Base-by-base conservation (phyloP, 768 basidiomycete genomes). In the Lentinus tigrinus region DNA sequence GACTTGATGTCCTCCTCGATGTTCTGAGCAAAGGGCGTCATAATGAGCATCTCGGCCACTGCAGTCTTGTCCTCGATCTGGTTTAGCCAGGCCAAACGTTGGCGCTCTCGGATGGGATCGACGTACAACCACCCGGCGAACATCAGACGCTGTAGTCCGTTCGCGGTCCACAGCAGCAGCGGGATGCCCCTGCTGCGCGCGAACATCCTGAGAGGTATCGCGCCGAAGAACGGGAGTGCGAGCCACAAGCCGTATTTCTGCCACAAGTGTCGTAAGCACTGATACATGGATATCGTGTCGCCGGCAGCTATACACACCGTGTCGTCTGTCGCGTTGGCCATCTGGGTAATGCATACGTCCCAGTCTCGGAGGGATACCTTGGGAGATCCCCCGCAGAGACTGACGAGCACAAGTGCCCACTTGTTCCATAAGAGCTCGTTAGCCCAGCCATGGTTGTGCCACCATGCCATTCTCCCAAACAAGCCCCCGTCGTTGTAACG, bases 141-240 rank as follows among this genome's bases (percentile, higher is more conserved):
- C 10, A 56, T 13, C 34, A 56, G 19, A 27, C 55, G 47, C 39
- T 56, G 55, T 10, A 56, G 24, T 9, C 38, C 47, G 38, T 56
- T 56, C 37, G 40, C 14, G 10, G 55, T 47, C 17, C 24, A 5
- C 10, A 31, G 49, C n/a, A 56, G 36, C 5, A 19, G 9, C n/a
- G 26, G 37, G 2, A 19, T 23, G 1, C 38, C 21, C 16, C 47
- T 23, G 47, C 47, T 19, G 21, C 55, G 47, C 26, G 55, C 55
- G 8, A 56, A 26, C 55, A 56, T 49, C 26, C 37, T 36, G 17
- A 56, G 17, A n/a, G 54, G 54, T 16, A 56, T 28, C 23, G 23
- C 16, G 50, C 23, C 16, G 21, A 51, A 10, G 24, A 51, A 36
- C 11, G 28, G 23, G 10, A 21, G 34, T 38, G 24, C 28, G 34